Evolutionary conservation across 179 eudicot genomes (phyloP), one percentile per base, ranked within the genome.

Genomic region (Carnegiea gigantea): DNA sequence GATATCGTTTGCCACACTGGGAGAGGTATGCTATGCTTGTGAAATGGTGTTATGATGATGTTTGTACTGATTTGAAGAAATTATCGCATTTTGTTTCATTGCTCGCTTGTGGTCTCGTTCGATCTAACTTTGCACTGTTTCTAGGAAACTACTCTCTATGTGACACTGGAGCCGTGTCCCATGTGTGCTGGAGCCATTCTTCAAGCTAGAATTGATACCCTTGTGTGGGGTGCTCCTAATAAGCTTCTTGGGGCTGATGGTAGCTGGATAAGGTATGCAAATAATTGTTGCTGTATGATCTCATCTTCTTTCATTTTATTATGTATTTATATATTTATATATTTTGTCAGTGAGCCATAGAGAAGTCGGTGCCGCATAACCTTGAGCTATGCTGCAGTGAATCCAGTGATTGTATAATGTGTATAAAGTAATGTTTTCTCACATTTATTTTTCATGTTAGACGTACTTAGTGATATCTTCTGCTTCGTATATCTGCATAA

Each of bases 101-200:
- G 28, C 53, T 80, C 48, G 23, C 14, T 75, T 70, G 40, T 20
- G 57, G 70, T 24, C 30, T 73, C 24, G 62, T 59, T 60, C 46
- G 65, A 53, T 64, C 74, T 12, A 38, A 51, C 73, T 67, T 36
- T 48, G 21, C 23, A 28, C 60, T 64, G 48, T 75, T 26, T 81
- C n/a, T 84, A 95, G 99, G 97, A 88, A 79, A 92, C 99, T 65
- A 91, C 97, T 70, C 89, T 95, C 46, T 94, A 95, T 88, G 95
- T 95, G 21, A 95, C 99, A 73, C 95, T 95, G 43, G 99, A 95
- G 88, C 99, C 99, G 48, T 95, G 99, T 79, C 92, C 98, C 9
- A 95, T 95, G 99, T 95, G 99, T 77, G 99, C 99, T 82, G 99
- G 99, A 89, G 99, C 98, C 24, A 94, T 95, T 70, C 95, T 94